Evolutionary conservation across 148 eudicot genomes (phyloP).

Genomic region (Fagopyrum esculentum): DNA sequence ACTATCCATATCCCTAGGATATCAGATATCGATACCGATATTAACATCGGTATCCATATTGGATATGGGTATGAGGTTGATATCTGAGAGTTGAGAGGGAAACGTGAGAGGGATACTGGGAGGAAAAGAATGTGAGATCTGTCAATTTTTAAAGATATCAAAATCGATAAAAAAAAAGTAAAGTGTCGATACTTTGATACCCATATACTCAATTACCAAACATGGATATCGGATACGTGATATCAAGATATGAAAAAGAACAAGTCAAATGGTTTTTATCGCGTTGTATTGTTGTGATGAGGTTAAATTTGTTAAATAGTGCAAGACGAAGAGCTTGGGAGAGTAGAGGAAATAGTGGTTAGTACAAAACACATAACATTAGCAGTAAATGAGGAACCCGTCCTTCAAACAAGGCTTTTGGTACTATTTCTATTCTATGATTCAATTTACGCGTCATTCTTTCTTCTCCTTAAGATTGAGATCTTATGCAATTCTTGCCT

Average conservation of each 20-base stretch:
- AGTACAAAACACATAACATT: conserved; percentile 42
- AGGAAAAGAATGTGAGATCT: neutral
- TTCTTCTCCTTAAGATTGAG: neutral
- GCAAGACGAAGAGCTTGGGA: conserved; percentile 38
- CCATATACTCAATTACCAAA: too few species aligned
- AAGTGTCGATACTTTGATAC: too few species aligned
- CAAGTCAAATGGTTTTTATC: conserved; percentile 14
- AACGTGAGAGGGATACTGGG: too few species aligned
- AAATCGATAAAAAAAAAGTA: too few species aligned
- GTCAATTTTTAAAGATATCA: neutral
- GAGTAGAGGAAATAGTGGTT: conserved; percentile 32
- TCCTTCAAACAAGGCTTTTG: conserved; percentile 37
- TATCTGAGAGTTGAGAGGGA: too few species aligned
- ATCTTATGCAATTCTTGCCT: neutral
- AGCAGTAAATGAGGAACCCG: conserved; percentile 40
- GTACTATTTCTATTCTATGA: conserved; percentile 14
- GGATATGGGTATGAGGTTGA: neutral
- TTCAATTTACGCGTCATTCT: neutral
- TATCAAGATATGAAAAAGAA: conserved; percentile 32
- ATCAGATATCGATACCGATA: too few species aligned
- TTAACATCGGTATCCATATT: too few species aligned
- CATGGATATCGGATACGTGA: too few species aligned
- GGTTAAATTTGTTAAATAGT: conserved; percentile 13
- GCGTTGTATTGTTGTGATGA: neutral
- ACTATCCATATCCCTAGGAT: too few species aligned